These are phyloP conservation scores for Fusarium tricinctum DNA, from an alignment of 2,329 filamentous ascomycete species.

Conservation along the genomic window DNA sequence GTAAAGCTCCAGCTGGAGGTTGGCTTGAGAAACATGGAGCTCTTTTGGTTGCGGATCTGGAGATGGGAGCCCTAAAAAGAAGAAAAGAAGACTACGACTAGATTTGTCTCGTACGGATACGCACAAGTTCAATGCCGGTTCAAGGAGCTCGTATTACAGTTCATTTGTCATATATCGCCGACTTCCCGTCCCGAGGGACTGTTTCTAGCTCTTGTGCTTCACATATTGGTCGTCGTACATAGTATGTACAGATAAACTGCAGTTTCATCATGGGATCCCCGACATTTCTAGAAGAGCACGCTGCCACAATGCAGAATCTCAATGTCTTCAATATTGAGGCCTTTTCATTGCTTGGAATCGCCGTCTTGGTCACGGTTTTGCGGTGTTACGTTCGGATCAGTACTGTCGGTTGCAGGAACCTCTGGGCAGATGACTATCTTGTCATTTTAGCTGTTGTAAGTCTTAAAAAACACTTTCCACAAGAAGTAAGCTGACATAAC, in stretches of 20 bases:
- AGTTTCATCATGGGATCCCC: constrained; percentile 33
- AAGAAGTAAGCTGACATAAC: not conserved
- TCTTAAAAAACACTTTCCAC: not conserved
- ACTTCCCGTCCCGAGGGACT: constrained; percentile 6
- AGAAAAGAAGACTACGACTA: not conserved
- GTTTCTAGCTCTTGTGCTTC: not conserved
- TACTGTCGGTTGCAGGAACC: constrained; percentile 62
- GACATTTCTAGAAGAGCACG: constrained; percentile 35
- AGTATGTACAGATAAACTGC: not conserved
- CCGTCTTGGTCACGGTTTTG: constrained; percentile 63
- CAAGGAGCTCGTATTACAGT: not conserved
- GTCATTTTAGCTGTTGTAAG: constrained; percentile 67
- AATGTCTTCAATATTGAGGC: constrained; percentile 52
- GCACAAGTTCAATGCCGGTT: constrained; percentile 11
- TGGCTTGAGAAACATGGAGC: constrained; percentile 11
- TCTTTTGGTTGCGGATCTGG: not conserved
- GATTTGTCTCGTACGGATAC: not conserved
- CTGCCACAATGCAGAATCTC: constrained; percentile 44
- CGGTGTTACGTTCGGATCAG: constrained; percentile 65
- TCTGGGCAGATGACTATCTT: constrained; percentile 71
- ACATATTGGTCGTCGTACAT: not conserved
- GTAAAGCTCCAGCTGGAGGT: not conserved
- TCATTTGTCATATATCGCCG: constrained; percentile 28
- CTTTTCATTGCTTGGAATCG: constrained; percentile 64
- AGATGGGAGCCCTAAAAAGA: constrained; percentile 1